These are phyloP conservation scores for Dimargaris cristalligena DNA, from an alignment of 192 early-diverging fungal species.

Conservation along the genomic window DNA sequence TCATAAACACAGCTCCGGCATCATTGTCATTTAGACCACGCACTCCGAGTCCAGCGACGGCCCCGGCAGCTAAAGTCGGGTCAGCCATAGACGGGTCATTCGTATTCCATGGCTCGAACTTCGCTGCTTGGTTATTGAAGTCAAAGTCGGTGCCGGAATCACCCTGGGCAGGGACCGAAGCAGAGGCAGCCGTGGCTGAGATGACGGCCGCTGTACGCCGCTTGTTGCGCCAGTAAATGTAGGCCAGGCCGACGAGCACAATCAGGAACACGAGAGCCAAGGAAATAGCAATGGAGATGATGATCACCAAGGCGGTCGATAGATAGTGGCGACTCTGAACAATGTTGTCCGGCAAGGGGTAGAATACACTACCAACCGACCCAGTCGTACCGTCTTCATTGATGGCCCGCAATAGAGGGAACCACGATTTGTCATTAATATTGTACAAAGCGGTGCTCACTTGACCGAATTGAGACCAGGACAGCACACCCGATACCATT, in stretches of 20 bases:
- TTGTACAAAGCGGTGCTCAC: background rate
- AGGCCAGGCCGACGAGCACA: conserved; percentile 36
- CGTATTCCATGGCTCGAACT: conserved; percentile 21
- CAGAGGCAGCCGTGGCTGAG: conserved; percentile 27
- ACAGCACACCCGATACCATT: background rate
- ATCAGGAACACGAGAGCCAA: conserved; percentile 44
- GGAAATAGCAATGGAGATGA: conserved; percentile 51
- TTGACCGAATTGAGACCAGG: background rate
- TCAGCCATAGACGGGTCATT: conserved; percentile 16
- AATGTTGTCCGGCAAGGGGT: conserved; percentile 24
- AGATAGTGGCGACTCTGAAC: conserved; percentile 24
- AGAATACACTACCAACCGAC: conserved; percentile 22
- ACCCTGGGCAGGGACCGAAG: conserved; percentile 19
- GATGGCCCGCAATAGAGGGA: conserved; percentile 26
- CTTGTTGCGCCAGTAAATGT: conserved; percentile 34
- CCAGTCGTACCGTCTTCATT: conserved; percentile 21
- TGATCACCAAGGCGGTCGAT: conserved; percentile 42
- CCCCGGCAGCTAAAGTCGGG: conserved; percentile 10
- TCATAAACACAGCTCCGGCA: background rate
- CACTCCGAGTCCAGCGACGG: conserved; percentile 7
- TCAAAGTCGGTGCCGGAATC: conserved; percentile 9
- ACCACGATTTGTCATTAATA: conserved; percentile 21
- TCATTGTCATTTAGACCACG: background rate
- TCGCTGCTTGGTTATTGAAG: conserved; percentile 24
- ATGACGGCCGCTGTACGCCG: conserved; percentile 27